These are phyloP conservation scores for Pistacia integerrima DNA, from an alignment of 345 rosid genomes.

Conservation along the genomic window DNA sequence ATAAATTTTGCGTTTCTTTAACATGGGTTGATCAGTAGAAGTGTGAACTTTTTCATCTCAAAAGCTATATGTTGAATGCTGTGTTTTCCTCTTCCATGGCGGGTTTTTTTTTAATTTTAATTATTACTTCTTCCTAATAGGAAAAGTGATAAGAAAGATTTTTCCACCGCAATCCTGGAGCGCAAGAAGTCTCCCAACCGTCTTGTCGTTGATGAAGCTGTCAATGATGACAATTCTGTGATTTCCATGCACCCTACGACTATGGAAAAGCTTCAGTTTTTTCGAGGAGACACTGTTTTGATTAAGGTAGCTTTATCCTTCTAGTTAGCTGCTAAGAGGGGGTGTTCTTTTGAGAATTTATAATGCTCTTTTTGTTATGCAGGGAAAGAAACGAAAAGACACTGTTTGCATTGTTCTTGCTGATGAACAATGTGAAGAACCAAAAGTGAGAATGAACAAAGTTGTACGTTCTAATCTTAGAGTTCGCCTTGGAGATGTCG, in stretches of 20 bases:
- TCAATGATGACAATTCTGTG: conserved; percentile 35
- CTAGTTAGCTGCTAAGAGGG: not conserved
- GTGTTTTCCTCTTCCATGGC: not conserved
- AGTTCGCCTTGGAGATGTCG: conserved; percentile 36
- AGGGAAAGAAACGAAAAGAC: conserved; percentile 44
- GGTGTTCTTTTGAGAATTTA: not conserved
- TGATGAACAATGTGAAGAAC: conserved; percentile 36
- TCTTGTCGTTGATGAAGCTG: conserved; percentile 36
- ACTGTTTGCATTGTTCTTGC: conserved; percentile 35
- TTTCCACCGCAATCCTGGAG: conserved; percentile 33
- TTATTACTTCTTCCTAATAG: conserved; percentile 3
- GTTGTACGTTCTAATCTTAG: conserved; percentile 38
- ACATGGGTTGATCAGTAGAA: not conserved
- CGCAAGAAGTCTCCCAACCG: conserved; percentile 38
- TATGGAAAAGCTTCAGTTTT: conserved; percentile 41
- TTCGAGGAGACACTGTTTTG: conserved; percentile 32
- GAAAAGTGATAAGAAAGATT: conserved; percentile 27
- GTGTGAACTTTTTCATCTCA: not conserved
- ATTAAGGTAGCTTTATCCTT: conserved; percentile 21
- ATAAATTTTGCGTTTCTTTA: no score
- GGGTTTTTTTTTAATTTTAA: not conserved
- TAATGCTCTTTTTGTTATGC: not conserved
- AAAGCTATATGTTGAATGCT: not conserved
- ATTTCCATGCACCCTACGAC: conserved; percentile 33
- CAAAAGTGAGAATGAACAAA: conserved; percentile 38